A percentile compares a stretch with the other conserved stretches of the same genome.
Evolutionary conservation across 2,329 filamentous ascomycete genomes (phyloP).

Genomic region (Iodosphaeria phyllophila): DNA sequence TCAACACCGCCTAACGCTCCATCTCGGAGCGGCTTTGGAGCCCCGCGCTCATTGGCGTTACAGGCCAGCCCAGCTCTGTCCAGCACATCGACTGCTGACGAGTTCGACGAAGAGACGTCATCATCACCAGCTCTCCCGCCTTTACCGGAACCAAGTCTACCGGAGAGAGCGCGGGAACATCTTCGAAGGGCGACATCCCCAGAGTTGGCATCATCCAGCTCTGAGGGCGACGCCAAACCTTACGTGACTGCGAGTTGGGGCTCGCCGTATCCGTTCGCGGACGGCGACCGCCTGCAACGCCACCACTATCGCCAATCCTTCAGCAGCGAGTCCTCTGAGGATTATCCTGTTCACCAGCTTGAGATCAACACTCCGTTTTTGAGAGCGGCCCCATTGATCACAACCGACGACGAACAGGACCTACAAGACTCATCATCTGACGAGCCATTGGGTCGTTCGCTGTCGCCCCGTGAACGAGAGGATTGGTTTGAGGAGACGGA

Average conservation of each 20-base stretch:
- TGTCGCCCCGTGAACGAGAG: conserved; percentile 27
- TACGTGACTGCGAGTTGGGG: conserved; percentile 73
- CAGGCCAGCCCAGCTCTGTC: conserved; percentile 40
- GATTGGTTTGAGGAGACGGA: conserved; percentile 30
- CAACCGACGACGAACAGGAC: conserved; percentile 23
- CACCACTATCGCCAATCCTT: conserved; percentile 30
- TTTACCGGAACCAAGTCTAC: conserved; percentile 37
- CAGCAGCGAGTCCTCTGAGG: conserved; percentile 40
- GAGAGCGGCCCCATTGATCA: conserved; percentile 30
- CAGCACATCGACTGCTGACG: conserved; percentile 38
- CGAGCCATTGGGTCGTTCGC: conserved; percentile 52
- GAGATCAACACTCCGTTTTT: conserved; percentile 44
- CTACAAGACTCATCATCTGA: conserved; percentile 53
- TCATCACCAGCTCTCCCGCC: conserved; percentile 39
- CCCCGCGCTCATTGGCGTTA: conserved; percentile 17
- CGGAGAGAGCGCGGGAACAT: conserved; percentile 33
- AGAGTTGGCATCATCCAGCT: conserved; percentile 9
- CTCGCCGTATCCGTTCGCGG: conserved; percentile 64
- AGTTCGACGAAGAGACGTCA: conserved; percentile 29
- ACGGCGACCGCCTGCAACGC: no score
- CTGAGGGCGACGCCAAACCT: conserved; percentile 17
- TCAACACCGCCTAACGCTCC: conserved; percentile 38
- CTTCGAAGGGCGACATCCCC: conserved; percentile 32
- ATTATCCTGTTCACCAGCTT: conserved; percentile 40
- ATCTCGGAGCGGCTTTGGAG: conserved; percentile 36